phyloP scores from a whole-genome alignment of 169 alveolate genomes.

The Plasmodium vivax region DNA sequence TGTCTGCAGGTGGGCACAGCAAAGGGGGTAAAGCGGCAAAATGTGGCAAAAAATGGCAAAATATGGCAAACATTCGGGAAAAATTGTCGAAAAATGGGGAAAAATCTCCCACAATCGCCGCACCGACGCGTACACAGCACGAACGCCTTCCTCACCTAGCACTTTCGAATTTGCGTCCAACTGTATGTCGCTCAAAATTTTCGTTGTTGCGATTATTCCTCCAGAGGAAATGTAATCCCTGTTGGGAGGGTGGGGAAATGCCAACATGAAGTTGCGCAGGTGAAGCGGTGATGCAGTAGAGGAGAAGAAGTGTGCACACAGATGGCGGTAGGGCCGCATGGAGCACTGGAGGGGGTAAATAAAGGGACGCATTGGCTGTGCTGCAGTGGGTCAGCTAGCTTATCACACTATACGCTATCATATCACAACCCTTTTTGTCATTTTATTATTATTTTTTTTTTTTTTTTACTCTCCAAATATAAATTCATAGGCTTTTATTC shows the following conservation, averaged over 20 bases:
- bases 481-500: conserved; percentile 38
- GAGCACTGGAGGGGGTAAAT: not conserved
- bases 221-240: conserved; percentile 56
- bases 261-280: not conserved
- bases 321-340: not conserved
- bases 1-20: not conserved
- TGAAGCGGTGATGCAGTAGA: not conserved
- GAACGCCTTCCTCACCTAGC: not conserved
- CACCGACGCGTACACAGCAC: not conserved
- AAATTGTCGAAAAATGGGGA: not conserved
- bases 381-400: not conserved
- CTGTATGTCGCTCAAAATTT: conserved; percentile 38
- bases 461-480: conserved; percentile 46
- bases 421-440: not conserved
- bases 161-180: conserved; percentile 50
- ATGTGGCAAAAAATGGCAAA: not conserved
- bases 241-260: not conserved
- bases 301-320: not conserved
- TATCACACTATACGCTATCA: not conserved
- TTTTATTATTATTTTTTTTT: not conserved
- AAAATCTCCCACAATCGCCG: not conserved
- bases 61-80: not conserved
- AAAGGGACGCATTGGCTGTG: not conserved
- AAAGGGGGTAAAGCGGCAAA: no score
- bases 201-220: conserved; percentile 26